Evolutionary conservation across 805 yeast species (phyloP).

Genomic region (Isabelozyma rhagii): DNA sequence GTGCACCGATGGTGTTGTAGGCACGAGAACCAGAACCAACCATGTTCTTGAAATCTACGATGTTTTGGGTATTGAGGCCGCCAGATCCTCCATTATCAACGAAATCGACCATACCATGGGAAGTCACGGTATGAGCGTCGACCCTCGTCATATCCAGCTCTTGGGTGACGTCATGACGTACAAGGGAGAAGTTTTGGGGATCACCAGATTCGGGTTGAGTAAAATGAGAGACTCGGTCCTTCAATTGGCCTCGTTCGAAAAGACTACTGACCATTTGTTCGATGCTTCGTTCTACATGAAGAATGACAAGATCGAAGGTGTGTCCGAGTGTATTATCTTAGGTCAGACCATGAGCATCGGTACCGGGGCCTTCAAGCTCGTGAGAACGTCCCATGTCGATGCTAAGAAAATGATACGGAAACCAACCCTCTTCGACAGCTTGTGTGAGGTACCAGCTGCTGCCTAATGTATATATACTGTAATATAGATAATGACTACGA

Average conservation of each 20-base stretch:
- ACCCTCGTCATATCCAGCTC: slow-evolving; percentile 97
- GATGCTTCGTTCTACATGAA: slow-evolving; percentile 99
- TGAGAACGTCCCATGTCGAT: slow-evolving; percentile 51
- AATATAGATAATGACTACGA: neutral
- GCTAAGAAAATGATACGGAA: slow-evolving; percentile 40
- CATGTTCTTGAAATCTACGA: slow-evolving; percentile 86
- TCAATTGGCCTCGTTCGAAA: slow-evolving; percentile 95
- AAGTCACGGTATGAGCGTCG: slow-evolving; percentile 99
- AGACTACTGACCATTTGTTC: slow-evolving; percentile 96
- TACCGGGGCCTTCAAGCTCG: slow-evolving; percentile 92
- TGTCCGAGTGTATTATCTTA: slow-evolving; percentile 92
- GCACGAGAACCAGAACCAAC: slow-evolving; percentile 82
- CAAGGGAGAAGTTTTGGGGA: slow-evolving; percentile 97
- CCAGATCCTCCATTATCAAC: slow-evolving; percentile 84
- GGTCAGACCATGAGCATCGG: slow-evolving; percentile 98
- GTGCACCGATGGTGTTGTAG: slow-evolving; percentile 96
- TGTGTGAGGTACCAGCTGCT: slow-evolving; percentile 17
- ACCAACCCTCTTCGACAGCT: slow-evolving; percentile 46
- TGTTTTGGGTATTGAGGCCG: slow-evolving; percentile 97
- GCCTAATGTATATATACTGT: slow-evolving; percentile 9
- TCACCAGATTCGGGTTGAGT: slow-evolving; percentile 95
- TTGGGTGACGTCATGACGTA: slow-evolving; percentile 98
- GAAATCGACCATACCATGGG: slow-evolving; percentile 98
- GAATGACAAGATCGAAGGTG: slow-evolving; percentile 94
- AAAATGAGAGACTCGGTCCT: slow-evolving; percentile 98